Conservation (phyloP, 805 yeast genomes). For the Saturnispora kantuleensis region DNA sequence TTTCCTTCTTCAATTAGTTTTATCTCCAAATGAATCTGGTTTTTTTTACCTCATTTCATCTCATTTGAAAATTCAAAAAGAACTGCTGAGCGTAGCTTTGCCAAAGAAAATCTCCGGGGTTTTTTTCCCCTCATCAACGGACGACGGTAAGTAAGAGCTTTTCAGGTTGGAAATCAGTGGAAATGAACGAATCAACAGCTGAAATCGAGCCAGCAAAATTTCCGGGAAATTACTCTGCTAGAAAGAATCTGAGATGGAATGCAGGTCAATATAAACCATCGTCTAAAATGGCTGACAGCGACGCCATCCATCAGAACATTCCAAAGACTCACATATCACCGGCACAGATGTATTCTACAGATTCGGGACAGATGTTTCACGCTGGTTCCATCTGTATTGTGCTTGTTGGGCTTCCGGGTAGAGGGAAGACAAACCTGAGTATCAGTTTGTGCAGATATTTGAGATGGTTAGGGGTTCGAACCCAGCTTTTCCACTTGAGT, state of each 20-base stretch:
- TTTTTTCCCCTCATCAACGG: no score
- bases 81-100: no score
- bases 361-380: slow-evolving; percentile 84
- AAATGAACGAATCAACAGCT: slow-evolving; percentile 14
- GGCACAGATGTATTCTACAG: slow-evolving; percentile 88
- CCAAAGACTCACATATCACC: slow-evolving; percentile 67
- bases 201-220: slow-evolving; percentile 33
- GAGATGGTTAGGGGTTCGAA: slow-evolving; percentile 92
- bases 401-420: slow-evolving; percentile 87
- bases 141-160: no score
- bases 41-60: no score
- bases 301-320: slow-evolving; percentile 60
- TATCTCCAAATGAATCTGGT: no score
- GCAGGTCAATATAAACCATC: slow-evolving; percentile 14
- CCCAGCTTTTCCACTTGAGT: slow-evolving; percentile 85
- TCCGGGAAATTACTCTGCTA: slow-evolving; percentile 46
- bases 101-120: no score
- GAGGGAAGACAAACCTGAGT: slow-evolving; percentile 90
- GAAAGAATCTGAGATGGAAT: slow-evolving; percentile 44
- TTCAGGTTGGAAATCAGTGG: no score
- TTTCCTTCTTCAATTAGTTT: no score
- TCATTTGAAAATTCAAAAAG: no score
- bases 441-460: slow-evolving; percentile 86
- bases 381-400: slow-evolving; percentile 90
- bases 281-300: slow-evolving; percentile 20